These are phyloP conservation scores for Coemansia sp. DNA, from an alignment of 192 early-diverging fungal genomes.

Conservation along the genomic window DNA sequence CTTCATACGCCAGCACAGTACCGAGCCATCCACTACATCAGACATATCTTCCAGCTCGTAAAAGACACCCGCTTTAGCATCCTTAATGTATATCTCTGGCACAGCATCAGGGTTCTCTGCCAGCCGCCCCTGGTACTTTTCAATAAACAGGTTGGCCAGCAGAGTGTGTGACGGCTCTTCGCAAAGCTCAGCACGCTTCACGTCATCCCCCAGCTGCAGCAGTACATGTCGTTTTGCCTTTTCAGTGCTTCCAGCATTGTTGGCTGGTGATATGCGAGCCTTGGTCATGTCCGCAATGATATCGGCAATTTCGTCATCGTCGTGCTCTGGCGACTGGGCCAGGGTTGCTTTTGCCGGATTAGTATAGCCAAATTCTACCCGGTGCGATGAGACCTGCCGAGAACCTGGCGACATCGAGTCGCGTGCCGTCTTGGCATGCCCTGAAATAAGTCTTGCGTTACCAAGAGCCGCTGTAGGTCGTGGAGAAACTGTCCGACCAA, in stretches of 20 bases:
- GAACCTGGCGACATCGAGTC: slow-evolving; percentile 16
- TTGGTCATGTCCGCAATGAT: slow-evolving; percentile 53
- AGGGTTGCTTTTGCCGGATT: slow-evolving; percentile 19
- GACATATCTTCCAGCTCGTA: slow-evolving; percentile 66
- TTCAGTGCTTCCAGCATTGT: slow-evolving; percentile 7
- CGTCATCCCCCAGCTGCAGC: slow-evolving; percentile 63
- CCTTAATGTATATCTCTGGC: slow-evolving; percentile 67
- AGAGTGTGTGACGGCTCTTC: slow-evolving; percentile 59
- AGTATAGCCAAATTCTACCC: slow-evolving; percentile 41
- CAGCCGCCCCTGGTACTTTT: slow-evolving; percentile 64
- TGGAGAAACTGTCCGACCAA: slow-evolving; percentile 8
- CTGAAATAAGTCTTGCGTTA: slow-evolving; percentile 12
- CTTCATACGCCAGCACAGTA: slow-evolving; percentile 33
- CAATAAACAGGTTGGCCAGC: slow-evolving; percentile 70
- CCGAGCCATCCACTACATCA: slow-evolving; percentile 61
- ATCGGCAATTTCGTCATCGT: slow-evolving; percentile 50
- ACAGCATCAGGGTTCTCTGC: slow-evolving; percentile 59
- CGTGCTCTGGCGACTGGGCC: slow-evolving; percentile 22
- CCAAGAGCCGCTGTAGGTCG: not conserved
- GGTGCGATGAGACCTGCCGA: slow-evolving; percentile 23
- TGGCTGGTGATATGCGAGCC: slow-evolving; percentile 16
- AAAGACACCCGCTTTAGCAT: slow-evolving; percentile 53
- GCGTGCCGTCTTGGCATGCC: slow-evolving; percentile 11
- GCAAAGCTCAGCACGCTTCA: slow-evolving; percentile 56
- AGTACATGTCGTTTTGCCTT: slow-evolving; percentile 38